Base-by-base conservation (phyloP, 75 land plant species). In the Sequoia sempervirens region DNA sequence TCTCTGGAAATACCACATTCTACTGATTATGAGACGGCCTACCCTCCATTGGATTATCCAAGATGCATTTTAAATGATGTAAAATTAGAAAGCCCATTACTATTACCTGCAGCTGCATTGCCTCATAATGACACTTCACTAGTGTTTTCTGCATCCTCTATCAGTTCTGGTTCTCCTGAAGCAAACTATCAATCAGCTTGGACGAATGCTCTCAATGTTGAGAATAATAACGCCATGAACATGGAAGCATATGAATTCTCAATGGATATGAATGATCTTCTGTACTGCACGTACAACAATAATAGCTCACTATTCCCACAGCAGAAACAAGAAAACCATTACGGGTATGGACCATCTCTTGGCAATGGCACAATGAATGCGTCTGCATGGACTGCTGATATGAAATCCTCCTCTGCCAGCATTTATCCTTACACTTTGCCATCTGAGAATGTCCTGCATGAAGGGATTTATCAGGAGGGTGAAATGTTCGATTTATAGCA, bases 91-190 rank as follows among this genome's bases (percentile, higher is more conserved):
- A 78, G 46, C 45, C 50, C 80, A 45, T 23, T 52, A 17, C 14
- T 70, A 70, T 32, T 70, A 23, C 15, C 3, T 70, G 7, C n/a
- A 61, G 30, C 80, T 9, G 30, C 80, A 45, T 78, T 78, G 12
- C n/a, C 46, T 45, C 45, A 40, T 8, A 45, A 26, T 78, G 80
- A 78, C 28, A 78, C 23, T n/a, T 78, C 80, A 78, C 32, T 78
- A 45, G 80, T 78, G 2, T 78, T 78, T 78, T 78, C 80, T 43
- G 28, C 80, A 9, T 78, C 80, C 46, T 26, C 47, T 4, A 30
- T 70, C 36, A 70, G 36, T 13, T 70, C 73, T 32, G 73, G 73
- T 28, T 78, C 80, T n/a, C 80, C 80, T 78, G 80, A 78, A n/a
- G 52, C 12, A 45, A 78, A 78, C 52, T 78, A 78, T 43, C 47